Conservation (phyloP, 345 rosid genomes). For the Psidium guajava region DNA sequence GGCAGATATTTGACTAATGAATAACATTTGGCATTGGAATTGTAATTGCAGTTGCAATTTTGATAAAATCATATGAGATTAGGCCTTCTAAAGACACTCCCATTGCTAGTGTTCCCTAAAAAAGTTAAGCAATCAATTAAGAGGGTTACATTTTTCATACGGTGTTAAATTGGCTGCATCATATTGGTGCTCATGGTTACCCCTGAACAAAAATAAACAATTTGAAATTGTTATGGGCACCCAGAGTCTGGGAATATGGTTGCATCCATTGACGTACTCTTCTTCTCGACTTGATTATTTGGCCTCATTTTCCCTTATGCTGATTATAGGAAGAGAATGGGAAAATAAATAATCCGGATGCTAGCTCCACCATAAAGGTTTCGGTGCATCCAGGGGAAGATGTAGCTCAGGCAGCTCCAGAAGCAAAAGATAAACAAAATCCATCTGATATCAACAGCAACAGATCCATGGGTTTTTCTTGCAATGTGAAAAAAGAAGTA, state of each 20-base stretch:
- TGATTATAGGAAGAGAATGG: slow-evolving; percentile 26
- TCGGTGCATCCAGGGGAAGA: slow-evolving; percentile 22
- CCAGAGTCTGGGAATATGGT: not conserved
- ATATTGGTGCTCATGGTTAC: not conserved
- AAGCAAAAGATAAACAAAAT: slow-evolving; percentile 18
- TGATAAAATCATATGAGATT: not conserved
- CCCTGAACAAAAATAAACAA: not conserved
- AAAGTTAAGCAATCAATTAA: not conserved
- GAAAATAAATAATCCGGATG: slow-evolving; percentile 16
- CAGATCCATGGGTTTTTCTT: slow-evolving; percentile 10
- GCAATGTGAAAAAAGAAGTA: slow-evolving; percentile 23
- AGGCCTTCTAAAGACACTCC: not conserved
- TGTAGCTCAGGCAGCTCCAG: slow-evolving; percentile 11
- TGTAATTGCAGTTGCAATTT: not conserved
- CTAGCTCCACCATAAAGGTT: slow-evolving; percentile 19
- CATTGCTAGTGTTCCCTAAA: not conserved
- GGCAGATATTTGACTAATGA: too few species aligned
- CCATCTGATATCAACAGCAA: slow-evolving; percentile 14
- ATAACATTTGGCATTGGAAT: not conserved
- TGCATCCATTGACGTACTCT: not conserved
- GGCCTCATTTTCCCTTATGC: not conserved
- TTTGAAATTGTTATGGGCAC: not conserved
- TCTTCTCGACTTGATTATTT: not conserved
- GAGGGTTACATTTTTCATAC: not conserved
- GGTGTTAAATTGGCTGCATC: not conserved